Base-by-base conservation (phyloP, 2,329 filamentous ascomycete genomes). In the Fusarium longipes region DNA sequence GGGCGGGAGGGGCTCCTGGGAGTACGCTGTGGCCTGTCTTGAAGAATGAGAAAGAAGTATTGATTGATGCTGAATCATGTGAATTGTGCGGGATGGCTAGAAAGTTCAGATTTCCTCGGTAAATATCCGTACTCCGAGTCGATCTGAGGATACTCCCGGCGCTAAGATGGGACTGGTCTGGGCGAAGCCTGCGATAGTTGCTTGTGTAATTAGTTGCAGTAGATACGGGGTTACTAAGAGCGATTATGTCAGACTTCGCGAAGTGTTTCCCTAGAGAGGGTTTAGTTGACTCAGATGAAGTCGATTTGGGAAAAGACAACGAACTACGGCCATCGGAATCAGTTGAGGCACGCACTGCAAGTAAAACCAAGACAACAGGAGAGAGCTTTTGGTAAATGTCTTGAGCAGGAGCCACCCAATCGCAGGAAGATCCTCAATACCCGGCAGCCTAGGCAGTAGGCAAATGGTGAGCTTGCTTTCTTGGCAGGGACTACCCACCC, bases 91-190 rank as follows among this genome's bases (percentile, higher is more conserved):
- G 55, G 51, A 65, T 68, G 65, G 65, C 61, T 39, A 51, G 36
- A 68, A 20, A 52, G 65, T 68, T 68, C 51, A 54, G 65, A 51
- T 62, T 43, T 47, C 44, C 65, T 61, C 60, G 65, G 53, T 33
- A 67, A 38, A 68, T 57, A 36, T 36, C 45, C 45, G 45, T 48
- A 39, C 49, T 68, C 47, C 48, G 42, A 45, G 39, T 66, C 55
- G 54, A 68, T 45, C 56, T 54, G 65, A 57, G 65, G 65, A 65
- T 65, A 68, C 65, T 68, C 65, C 65, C 65, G 65, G 65, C 58
- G 60, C 70, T 71, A 71, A 63, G 24, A 61, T 65, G 38, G 29
- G 22, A 33, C 40, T 44, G 43, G 63, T 60, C 48, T 22, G 44
- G 57, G 47, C 38, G 47, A 49, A 50, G 42, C 42, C 58, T 50